Evolutionary conservation across 106 monocot species (phyloP), one percentile per base, ranked within the genome.

Genomic region (Dendrobium catenatum): DNA sequence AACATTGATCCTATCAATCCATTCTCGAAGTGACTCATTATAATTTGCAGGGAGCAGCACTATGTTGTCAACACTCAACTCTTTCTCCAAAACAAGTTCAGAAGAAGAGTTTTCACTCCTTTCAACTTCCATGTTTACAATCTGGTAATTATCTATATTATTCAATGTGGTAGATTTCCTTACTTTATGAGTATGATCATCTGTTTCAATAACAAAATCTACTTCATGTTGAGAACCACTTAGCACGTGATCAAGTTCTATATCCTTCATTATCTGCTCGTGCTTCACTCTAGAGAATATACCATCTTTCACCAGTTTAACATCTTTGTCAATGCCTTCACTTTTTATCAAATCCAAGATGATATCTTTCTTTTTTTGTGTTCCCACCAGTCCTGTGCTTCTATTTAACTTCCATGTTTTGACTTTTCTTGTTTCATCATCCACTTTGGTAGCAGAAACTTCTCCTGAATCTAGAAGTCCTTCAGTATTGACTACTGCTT

Each of bases 221-320:
- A 10, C 13, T 73, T 73, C 41, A 73, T 17, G 73, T 33, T 26
- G 18, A 73, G 41, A 42, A 73, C 41, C 16, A 73, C 73, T 73
- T 49, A 88, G 84, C 10, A 87, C 79, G 77, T 37, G 37, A 37
- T 96, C 96, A 22, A 92, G 92, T 80, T 96, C 90, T 72, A 96
- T 92, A 64, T 94, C 96, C 82, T 96, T 96, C 81, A 88, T 80
- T 6, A 64, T 85, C 46, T 85, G 82, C 76, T 75, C 86, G 20
- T 86, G 80, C 42, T 89, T 90, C 26, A 44, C 61, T 41, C 68
- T 87, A 1, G 85, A 79, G 40, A 46, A 46, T 16, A 82, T 80
- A 4, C 19, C 41, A 73, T 85, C 83, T 4, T 40, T 18, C 41
- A 73, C 4, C 41, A 73, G 73, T 37, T 41, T 26, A 42, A 7